Conservation (phyloP, 176 grass and related monocot species). For the Metroxylon sagu region DNA sequence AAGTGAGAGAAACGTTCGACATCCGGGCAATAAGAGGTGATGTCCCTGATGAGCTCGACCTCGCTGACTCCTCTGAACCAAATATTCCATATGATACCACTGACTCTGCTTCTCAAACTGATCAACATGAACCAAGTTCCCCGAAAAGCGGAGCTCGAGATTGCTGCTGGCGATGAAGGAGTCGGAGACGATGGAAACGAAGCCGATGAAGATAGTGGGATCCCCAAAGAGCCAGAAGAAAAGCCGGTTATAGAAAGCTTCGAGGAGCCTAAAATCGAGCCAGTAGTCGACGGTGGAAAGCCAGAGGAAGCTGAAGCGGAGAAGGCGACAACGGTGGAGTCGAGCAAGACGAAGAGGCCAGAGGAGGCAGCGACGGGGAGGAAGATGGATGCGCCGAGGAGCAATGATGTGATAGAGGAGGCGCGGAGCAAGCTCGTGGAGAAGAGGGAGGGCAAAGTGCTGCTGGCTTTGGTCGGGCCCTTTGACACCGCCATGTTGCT, state of each 20-base stretch:
- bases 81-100: background rate
- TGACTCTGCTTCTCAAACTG: background rate
- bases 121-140: background rate
- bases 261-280: background rate
- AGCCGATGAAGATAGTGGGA: background rate
- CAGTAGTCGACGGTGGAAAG: background rate
- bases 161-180: background rate
- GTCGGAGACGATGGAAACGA: background rate
- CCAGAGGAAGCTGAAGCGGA: background rate
- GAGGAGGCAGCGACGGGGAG: background rate
- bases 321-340: background rate
- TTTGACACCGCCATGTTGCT: constrained; percentile 11
- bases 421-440: constrained; percentile 1
- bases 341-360: constrained; percentile 1
- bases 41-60: background rate
- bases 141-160: background rate
- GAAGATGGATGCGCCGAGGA: constrained; percentile 1
- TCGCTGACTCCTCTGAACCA: background rate
- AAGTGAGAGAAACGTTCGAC: background rate
- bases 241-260: background rate
- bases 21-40: background rate
- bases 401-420: constrained; percentile 15
- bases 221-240: background rate
- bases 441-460: constrained; percentile 16
- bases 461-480: constrained; percentile 7